Evolutionary conservation across 176 grass and related monocot species (phyloP), one percentile per base, ranked within the genome.

Genomic region (Hordeum vulgare): DNA sequence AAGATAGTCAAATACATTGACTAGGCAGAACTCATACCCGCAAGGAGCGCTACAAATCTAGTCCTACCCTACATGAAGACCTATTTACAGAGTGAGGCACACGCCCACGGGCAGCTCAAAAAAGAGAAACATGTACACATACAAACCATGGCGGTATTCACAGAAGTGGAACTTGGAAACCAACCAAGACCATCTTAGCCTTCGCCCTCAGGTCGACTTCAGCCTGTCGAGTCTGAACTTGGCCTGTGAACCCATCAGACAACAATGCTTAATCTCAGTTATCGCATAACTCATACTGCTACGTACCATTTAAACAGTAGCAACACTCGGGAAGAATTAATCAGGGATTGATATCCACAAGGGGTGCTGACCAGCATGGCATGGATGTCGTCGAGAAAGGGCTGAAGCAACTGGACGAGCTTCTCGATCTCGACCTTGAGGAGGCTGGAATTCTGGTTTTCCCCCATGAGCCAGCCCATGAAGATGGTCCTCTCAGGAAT

Each of bases 161-260:
- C 72, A 86, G 17, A n/a, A 37, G 23, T 12, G 6, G 11, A 71
- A 26, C 15, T 44, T 15, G 10, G 9, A 45, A 9, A 11, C 8
- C 15, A 9, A 11, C 8, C 15, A 0, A 15, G 21, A 15, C 57
- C 7, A 25, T 31, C 36, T 66, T 68, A 23, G 17, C 9, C 6
- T 9, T 88, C 9, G 39, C 45, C 58, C 13, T 97, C 85, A 97
- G 0, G 88, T 90, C 10, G 96, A 95, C 77, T 98, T 98, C 58
- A 98, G 84, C 76, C 69, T 85, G 71, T 95, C 96, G 56, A 98
- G 59, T 61, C 70, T 83, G 82, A 90, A 94, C 72, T 83, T 92
- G 44, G 66, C 94, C 96, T 98, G 87, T 47, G 51, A 62, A 82
- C 25, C 25, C 39, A 61, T 79, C 37, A 75, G 40, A 66, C 25